A percentile compares a stretch with the other conserved stretches of the same genome.
These are phyloP conservation scores for Paecilomyces dactylethromorphus DNA, from an alignment of 2,329 filamentous ascomycete species.

Conservation along the genomic window DNA sequence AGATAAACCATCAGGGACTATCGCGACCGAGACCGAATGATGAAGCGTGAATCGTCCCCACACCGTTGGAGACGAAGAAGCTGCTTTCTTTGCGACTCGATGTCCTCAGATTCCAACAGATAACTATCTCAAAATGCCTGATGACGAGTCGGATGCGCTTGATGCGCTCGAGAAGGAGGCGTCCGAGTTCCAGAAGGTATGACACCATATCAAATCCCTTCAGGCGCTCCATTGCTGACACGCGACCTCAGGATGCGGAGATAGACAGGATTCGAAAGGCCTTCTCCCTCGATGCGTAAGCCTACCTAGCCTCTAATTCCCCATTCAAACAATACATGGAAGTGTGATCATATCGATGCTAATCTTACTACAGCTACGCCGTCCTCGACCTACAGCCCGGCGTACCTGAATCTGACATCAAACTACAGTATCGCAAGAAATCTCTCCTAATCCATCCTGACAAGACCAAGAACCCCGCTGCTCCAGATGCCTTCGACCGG, in stretches of 20 bases:
- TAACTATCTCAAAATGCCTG: conserved; percentile 38
- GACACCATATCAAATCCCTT: conserved; percentile 6
- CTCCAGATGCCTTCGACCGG: conserved; percentile 92
- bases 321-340: neutral
- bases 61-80: neutral
- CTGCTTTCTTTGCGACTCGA: neutral
- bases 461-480: conserved; percentile 85
- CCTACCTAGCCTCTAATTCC: conserved; percentile 6
- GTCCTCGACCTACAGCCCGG: conserved; percentile 94
- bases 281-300: conserved; percentile 70
- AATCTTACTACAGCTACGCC: conserved; percentile 58
- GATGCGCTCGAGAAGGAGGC: conserved; percentile 76
- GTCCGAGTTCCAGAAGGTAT: conserved; percentile 84
- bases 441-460: conserved; percentile 99
- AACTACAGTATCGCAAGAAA: conserved; percentile 87
- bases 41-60: neutral
- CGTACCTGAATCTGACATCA: conserved; percentile 93
- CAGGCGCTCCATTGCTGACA: conserved; percentile 10
- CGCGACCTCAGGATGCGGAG: conserved; percentile 66
- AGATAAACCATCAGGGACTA: conserved; percentile 9
- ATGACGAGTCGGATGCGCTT: conserved; percentile 68
- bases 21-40: neutral
- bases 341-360: neutral
- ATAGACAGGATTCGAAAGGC: conserved; percentile 90
- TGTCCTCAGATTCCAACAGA: neutral